A percentile compares a stretch with the other conserved stretches of the same genome.
phyloP scores from a whole-genome alignment of 371 early-diverging fungal genomes.

The Sporodiniella umbellata region DNA sequence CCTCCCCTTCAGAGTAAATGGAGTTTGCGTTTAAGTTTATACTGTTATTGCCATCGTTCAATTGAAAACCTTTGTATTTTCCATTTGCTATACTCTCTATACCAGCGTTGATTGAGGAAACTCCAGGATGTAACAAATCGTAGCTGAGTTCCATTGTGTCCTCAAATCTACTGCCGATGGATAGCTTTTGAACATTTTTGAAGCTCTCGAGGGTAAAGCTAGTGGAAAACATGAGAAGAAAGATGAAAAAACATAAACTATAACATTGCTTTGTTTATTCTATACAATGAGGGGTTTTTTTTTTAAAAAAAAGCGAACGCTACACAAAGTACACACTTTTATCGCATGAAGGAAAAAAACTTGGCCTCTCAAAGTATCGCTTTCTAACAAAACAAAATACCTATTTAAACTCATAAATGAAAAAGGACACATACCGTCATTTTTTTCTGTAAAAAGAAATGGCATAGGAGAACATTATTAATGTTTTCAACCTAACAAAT shows the following conservation, averaged over 20 bases:
- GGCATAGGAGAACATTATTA: no score
- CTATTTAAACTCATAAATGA: neutral
- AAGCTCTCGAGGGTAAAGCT: neutral
- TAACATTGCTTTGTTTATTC: neutral
- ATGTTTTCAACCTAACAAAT: no score
- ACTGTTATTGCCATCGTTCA: no score
- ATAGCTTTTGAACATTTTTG: neutral
- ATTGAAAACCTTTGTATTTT: neutral
- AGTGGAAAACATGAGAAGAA: neutral
- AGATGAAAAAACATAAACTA: neutral
- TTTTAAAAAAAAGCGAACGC: neutral
- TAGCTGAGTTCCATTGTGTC: neutral
- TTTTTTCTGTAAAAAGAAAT: no score
- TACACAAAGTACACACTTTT: slow-evolving; percentile 9
- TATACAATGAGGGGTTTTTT: no score
- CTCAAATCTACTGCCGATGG: neutral
- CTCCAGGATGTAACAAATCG: neutral
- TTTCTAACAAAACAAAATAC: neutral
- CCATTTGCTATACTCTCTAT: neutral
- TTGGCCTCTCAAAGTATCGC: neutral
- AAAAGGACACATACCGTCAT: neutral
- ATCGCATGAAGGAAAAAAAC: slow-evolving; percentile 2
- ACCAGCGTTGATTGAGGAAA: neutral
- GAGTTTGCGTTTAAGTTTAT: no score
- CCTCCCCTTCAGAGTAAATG: no score